Evolutionary conservation across 495 filamentous ascomycete genomes (phyloP), one percentile per base, ranked within the genome.

Genomic region (Entonaema liquescens): DNA sequence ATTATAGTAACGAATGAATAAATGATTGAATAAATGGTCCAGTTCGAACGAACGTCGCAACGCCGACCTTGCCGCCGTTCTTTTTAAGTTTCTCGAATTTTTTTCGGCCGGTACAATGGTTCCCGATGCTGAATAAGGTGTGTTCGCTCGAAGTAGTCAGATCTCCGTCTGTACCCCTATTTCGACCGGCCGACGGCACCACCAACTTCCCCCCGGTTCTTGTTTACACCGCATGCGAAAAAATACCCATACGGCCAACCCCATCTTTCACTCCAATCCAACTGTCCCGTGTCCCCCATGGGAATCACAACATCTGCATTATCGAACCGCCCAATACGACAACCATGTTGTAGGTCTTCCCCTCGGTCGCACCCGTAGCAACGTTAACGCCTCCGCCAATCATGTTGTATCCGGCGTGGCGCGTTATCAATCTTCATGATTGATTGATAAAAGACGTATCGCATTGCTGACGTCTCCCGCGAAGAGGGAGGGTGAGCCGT

Each of bases 261-360:
- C 15, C 53, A 31, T 49, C 35, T 44, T 58, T 8, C 17, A 26
- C 25, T 0, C n/a, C 26, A 47, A 47, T 25, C 47, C 47, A 57
- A 31, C 36, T 57, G 55, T 62, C 31, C 42, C 62, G 19, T 23
- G 25, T 33, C 42, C 42, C 53, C 23, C 12, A 38, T 54, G 28
- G 64, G 59, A 40, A 53, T 31, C 70, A 68, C 70, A 64, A 25
- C 70, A 62, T 72, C 59, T 65, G 65, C 50, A 65, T 42, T 40
- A 54, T 42, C 12, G 23, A 68, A 57, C 17, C 38, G 29, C 57
- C 70, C 70, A 57, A 53, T 49, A 47, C 17, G 42, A 61, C 29
- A 13, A 13, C 21, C 56, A 59, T 62, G 57, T 38, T 29, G 62
- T 35, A 60, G 35, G 59, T 47, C 21, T 5, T 8, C 26, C 7